Percentiles rank a stretch among this genome's conserved stretches.
Conservation (phyloP, 768 basidiomycete genomes). For the Crucibulum laeve region DNA sequence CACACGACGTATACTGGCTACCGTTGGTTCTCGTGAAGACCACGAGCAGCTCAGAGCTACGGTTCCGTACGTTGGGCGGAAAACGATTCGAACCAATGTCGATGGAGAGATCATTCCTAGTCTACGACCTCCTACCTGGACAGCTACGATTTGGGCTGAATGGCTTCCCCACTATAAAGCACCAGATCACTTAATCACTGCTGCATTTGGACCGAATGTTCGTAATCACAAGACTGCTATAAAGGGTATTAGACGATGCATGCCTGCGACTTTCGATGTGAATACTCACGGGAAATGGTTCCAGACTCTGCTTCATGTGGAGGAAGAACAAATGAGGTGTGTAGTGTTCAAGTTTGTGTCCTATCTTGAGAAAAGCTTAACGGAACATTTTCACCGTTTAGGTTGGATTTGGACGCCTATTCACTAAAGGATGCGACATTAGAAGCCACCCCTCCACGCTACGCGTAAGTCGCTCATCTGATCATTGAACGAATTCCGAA, state of each 20-base stretch:
- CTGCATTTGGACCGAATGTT: constrained; percentile 19
- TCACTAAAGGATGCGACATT: constrained; percentile 31
- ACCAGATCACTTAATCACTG: constrained; percentile 25
- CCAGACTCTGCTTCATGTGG: constrained; percentile 41
- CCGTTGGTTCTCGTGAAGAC: constrained; percentile 45
- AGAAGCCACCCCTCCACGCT: constrained; percentile 29
- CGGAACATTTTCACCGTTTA: constrained; percentile 13
- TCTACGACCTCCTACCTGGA: constrained; percentile 34
- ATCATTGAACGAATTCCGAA: background rate
- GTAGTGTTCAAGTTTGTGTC: constrained; percentile 8
- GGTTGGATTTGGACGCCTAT: constrained; percentile 34
- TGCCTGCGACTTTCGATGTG: constrained; percentile 30
- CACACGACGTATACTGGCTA: constrained; percentile 37
- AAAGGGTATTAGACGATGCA: constrained; percentile 21
- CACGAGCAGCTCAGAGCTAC: constrained; percentile 41
- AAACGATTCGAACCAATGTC: constrained; percentile 17
- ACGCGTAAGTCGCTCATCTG: constrained; percentile 30
- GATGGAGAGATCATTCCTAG: constrained; percentile 27
- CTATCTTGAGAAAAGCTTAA: constrained; percentile 8
- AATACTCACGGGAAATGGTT: constrained; percentile 41
- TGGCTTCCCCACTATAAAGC: constrained; percentile 25
- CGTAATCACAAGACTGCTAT: constrained; percentile 10
- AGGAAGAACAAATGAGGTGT: constrained; percentile 45
- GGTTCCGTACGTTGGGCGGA: constrained; percentile 34
- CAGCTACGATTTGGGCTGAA: constrained; percentile 28